Evolutionary conservation across 2,329 filamentous ascomycete species (phyloP), one percentile per base, ranked within the genome.

Genomic region (Madurella fahalii): DNA sequence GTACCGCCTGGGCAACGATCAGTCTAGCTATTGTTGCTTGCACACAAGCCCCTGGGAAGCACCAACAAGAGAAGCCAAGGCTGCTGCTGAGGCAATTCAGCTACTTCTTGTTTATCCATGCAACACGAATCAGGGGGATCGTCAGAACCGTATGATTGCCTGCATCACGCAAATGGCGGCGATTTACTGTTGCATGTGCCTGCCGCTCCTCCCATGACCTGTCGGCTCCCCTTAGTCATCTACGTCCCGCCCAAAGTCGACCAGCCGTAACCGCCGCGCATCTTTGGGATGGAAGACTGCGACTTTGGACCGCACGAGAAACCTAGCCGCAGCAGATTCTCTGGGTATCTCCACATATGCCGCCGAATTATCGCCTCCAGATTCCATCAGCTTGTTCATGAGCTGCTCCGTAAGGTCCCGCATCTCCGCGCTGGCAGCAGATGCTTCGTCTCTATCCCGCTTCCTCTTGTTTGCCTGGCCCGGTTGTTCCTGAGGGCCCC

Each of bases 221-320:
- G 50, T 17, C 30, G 32, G 16, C 8, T 5, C 37, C 44, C 61
- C 25, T 25, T 71, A 83, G 63, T 77, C 77, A 47, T 84, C 82
- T 58, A 86, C 64, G 59, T 85, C 83, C 54, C 79, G 77, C 15
- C 83, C 83, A 73, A 86, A 86, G 66, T 86, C 83, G 45, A 87
- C 69, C 45, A 87, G 67, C 47, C 79, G 76, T 49, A 87, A 68
- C 65, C 72, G 77, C 41, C 74, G 79, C 13, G 84, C 82, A 69
- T 87, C 83, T 58, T 74, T 80, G 2, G 82, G 83, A 62, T 87
- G 83, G 61, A 86, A 85, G 61, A 83, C 79, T 2, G 84, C 84
- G 40, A 85, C 83, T 63, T 85, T 85, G 39, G 82, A 83, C 52
- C 84, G 72, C 34, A 86, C 81, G 18, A 87, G 71, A 62, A 86